These are phyloP conservation scores for Dactylonectria estremocensis DNA, from an alignment of 2,329 filamentous ascomycete genomes.

Conservation along the genomic window DNA sequence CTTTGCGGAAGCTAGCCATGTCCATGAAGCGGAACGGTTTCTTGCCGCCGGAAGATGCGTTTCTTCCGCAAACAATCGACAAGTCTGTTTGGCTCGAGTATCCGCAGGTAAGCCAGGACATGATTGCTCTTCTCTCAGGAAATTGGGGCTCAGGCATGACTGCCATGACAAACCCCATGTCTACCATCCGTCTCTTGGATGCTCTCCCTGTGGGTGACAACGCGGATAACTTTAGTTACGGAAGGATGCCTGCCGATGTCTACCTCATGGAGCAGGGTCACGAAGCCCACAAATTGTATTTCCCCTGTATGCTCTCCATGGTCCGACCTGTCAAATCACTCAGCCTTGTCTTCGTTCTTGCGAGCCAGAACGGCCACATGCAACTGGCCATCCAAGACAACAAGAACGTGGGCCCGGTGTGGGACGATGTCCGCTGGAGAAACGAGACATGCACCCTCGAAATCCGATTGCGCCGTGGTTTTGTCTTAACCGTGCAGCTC, in stretches of 20 bases:
- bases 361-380: constrained; percentile 84
- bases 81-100: constrained; percentile 88
- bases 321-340: constrained; percentile 79
- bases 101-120: constrained; percentile 79
- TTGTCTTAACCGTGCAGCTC: constrained; percentile 80
- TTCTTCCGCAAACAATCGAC: constrained; percentile 84
- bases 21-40: constrained; percentile 90
- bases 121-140: constrained; percentile 79
- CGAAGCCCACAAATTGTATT: constrained; percentile 76
- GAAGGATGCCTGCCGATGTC: constrained; percentile 81
- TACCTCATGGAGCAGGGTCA: constrained; percentile 82
- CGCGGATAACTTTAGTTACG: constrained; percentile 81
- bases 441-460: constrained; percentile 76
- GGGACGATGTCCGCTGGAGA: constrained; percentile 88
- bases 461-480: constrained; percentile 81
- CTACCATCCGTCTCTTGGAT: constrained; percentile 71
- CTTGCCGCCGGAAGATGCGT: constrained; percentile 77
- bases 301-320: constrained; percentile 84
- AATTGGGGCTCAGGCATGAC: constrained; percentile 66
- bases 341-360: constrained; percentile 79
- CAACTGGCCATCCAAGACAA: constrained; percentile 81
- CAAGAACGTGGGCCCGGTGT: constrained; percentile 78
- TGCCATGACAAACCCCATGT: constrained; percentile 62
- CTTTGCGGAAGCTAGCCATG: constrained; percentile 80
- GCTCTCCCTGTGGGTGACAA: constrained; percentile 85